Base-by-base conservation (phyloP, 2,329 filamentous ascomycete genomes). In the Alternaria panax region DNA sequence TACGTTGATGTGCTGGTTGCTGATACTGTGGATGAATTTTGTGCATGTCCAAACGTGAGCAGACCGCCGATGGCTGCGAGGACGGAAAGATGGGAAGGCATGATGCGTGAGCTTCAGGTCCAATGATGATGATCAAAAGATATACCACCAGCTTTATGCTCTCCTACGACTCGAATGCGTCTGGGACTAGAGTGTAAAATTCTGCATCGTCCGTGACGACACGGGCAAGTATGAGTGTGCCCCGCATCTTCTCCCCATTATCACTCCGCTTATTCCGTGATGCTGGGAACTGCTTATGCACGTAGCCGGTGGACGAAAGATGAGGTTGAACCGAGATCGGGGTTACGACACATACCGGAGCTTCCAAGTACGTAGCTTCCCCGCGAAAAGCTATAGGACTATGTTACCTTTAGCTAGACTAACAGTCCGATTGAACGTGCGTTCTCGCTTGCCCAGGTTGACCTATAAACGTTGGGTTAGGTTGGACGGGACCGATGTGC, bases 1-100 rank as follows among this genome's bases (percentile, higher is more conserved):
- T 69, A 73, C 51, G 66, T 70, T 16, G 69, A 58, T 6, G 46
- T 36, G 34, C 45, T 47, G 16, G 45, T 24, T 2, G 45, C 45
- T n/a, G 22, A 14, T 24, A 24, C 48, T 6, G 34, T 34, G 24
- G 51, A 47, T 8, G 52, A 30, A 6, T 30, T 28, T 18, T 57
- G 53, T 25, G 53, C 45, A 22, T 32, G 32, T 22, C 46, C 46
- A 28, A 43, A 34, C 7, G 36, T 51, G 20, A 57, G 27, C 45
- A 57, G 46, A 27, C 30, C 27, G 36, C 46, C 45, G 6, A 57
- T 20, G 32, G 54, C 54, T 24, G 41, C 36, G 11, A 57, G 18
- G 3, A 42, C 46, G n/a, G 54, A 51, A 9, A 57, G 27, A 51
- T 38, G 50, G 20, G 46, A 51, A 32, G 46, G 40, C 54, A 57